Evolutionary conservation across 495 filamentous ascomycete species (phyloP).

Genomic region (Hypomontagnella submonticulosa): DNA sequence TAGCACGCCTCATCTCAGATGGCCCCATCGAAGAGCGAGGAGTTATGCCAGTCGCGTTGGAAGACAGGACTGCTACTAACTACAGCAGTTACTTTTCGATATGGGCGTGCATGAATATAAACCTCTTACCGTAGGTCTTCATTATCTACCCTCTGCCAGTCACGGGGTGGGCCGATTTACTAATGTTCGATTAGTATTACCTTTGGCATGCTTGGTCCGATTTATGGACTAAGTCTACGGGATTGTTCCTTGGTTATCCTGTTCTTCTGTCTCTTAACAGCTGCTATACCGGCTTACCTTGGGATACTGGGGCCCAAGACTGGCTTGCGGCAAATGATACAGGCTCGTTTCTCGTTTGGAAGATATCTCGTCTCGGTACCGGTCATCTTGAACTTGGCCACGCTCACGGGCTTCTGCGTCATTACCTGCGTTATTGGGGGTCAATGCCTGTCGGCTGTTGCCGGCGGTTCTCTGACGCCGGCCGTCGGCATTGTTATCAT

Average conservation of each 20-base stretch:
- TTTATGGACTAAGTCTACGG: slow-evolving; percentile 60
- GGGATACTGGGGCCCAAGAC: slow-evolving; percentile 62
- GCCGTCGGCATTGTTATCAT: slow-evolving; percentile 65
- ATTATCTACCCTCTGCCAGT: neutral
- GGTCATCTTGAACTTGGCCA: slow-evolving; percentile 62
- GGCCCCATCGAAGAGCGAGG: slow-evolving; percentile 57
- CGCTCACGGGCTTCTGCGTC: slow-evolving; percentile 61
- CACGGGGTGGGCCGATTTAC: slow-evolving; percentile 12
- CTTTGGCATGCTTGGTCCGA: slow-evolving; percentile 65
- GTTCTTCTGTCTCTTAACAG: slow-evolving; percentile 65
- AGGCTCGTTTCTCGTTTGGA: slow-evolving; percentile 65
- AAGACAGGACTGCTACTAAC: slow-evolving; percentile 60
- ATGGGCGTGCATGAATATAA: slow-evolving; percentile 58
- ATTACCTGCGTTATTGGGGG: slow-evolving; percentile 60
- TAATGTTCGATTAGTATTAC: slow-evolving; percentile 58
- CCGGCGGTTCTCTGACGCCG: slow-evolving; percentile 58
- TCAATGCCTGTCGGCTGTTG: slow-evolving; percentile 62
- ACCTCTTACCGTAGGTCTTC: slow-evolving; percentile 54
- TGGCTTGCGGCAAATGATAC: slow-evolving; percentile 66
- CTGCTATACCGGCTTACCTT: slow-evolving; percentile 62
- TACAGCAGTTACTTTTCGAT: slow-evolving; percentile 62
- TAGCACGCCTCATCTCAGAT: slow-evolving; percentile 16
- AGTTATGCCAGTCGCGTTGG: slow-evolving; percentile 61
- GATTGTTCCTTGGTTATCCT: slow-evolving; percentile 63
- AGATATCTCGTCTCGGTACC: slow-evolving; percentile 57